A percentile compares a stretch with the other conserved stretches of the same genome.
Evolutionary conservation across 202 grass and related monocot genomes (phyloP).

Genomic region (Panicum hallii): DNA sequence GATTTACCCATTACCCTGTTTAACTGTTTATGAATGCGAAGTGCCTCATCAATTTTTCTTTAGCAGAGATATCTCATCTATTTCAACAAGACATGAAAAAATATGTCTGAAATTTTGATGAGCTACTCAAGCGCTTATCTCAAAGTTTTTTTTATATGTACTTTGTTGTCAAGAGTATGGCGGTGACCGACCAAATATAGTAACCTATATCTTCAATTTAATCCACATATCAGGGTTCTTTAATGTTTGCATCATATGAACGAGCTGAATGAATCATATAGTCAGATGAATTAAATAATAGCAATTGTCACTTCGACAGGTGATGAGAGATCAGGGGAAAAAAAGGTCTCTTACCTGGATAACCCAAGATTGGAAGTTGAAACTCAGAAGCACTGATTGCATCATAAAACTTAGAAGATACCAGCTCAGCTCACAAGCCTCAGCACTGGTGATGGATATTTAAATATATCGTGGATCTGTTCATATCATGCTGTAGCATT

Average conservation of each 20-base stretch:
- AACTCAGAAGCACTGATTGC: not conserved
- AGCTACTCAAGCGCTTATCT: conserved; percentile 10
- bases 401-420: conserved; percentile 21
- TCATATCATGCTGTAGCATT: not conserved
- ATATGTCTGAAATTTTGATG: not conserved
- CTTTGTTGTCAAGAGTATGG: not conserved
- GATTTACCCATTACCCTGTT: not conserved
- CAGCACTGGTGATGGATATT: conserved; percentile 2
- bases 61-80: not conserved
- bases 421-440: conserved; percentile 4
- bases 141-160: not conserved
- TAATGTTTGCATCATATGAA: conserved; percentile 14
- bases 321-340: not conserved
- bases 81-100: conserved; percentile 30
- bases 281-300: conserved; percentile 5
- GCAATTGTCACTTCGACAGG: not conserved
- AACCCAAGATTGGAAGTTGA: not conserved
- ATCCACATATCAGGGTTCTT: not conserved
- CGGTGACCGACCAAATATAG: conserved; percentile 6
- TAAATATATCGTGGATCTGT: not conserved
- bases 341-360: conserved; percentile 30
- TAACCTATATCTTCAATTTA: conserved; percentile 18
- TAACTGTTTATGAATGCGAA: not conserved
- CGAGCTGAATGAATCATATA: conserved; percentile 4
- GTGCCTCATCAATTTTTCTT: not conserved